Evolutionary conservation across 495 filamentous ascomycete species (phyloP).

Genomic region (Penicillium atrosanguineum): DNA sequence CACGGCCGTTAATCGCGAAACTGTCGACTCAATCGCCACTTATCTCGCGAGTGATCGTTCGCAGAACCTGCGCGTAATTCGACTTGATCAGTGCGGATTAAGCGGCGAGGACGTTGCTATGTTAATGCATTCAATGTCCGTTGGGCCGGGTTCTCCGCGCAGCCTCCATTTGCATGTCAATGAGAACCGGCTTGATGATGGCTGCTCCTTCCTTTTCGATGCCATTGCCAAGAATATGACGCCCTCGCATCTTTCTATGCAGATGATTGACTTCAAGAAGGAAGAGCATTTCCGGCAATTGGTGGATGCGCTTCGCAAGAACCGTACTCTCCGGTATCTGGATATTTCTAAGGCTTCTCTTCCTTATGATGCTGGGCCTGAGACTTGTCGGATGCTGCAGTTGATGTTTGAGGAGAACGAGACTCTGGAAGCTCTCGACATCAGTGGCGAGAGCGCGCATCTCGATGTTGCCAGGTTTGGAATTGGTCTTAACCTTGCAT

Average conservation of each 20-base stretch:
- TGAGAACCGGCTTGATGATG: conserved; percentile 75
- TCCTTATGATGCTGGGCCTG: conserved; percentile 69
- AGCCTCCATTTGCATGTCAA: conserved; percentile 76
- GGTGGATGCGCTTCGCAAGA: conserved; percentile 66
- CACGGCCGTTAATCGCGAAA: conserved; percentile 57
- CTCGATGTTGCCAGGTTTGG: conserved; percentile 84
- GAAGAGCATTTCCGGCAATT: conserved; percentile 74
- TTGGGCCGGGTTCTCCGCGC: conserved; percentile 48
- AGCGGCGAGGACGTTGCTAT: conserved; percentile 74
- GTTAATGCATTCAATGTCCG: conserved; percentile 71
- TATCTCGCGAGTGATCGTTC: conserved; percentile 65
- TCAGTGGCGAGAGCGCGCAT: conserved; percentile 86
- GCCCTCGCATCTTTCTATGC: conserved; percentile 72
- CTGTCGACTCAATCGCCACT: conserved; percentile 57
- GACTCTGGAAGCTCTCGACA: conserved; percentile 73
- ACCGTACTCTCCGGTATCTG: conserved; percentile 72
- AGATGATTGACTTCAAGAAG: conserved; percentile 81
- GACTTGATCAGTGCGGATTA: conserved; percentile 76
- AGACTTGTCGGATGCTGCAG: conserved; percentile 72
- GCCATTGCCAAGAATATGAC: conserved; percentile 63
- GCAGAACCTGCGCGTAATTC: conserved; percentile 61
- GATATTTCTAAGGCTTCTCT: conserved; percentile 87
- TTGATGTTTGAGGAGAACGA: conserved; percentile 75
- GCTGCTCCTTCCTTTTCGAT: conserved; percentile 65
- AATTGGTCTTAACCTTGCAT: conserved; percentile 72